Percentiles rank a stretch among this genome's conserved stretches.
Evolutionary conservation across 306 rosid species (phyloP).

Genomic region (Dalbergia oliveri): DNA sequence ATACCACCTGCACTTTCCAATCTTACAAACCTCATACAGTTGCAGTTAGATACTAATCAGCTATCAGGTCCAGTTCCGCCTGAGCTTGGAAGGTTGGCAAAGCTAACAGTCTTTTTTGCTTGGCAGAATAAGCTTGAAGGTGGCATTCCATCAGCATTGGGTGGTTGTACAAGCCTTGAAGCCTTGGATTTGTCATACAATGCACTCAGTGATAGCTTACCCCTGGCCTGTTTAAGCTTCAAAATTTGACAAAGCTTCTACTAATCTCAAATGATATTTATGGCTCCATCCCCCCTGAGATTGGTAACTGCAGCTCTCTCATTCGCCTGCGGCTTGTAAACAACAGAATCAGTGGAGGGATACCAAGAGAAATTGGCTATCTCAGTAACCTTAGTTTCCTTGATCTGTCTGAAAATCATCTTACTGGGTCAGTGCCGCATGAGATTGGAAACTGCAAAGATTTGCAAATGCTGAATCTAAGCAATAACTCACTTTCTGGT

Average conservation of each 20-base stretch:
- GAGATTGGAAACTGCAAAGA: conserved; percentile 75
- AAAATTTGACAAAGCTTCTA: conserved; percentile 78
- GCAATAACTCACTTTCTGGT: conserved; percentile 81
- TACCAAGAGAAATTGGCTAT: conserved; percentile 73
- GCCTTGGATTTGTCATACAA: conserved; percentile 89
- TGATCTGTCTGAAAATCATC: conserved; percentile 78
- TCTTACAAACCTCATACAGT: conserved; percentile 73
- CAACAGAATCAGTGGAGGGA: conserved; percentile 73
- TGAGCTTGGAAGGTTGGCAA: conserved; percentile 67
- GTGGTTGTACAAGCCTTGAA: conserved; percentile 68
- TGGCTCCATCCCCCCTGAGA: conserved; percentile 70
- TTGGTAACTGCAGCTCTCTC: conserved; percentile 76
- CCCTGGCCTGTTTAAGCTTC: conserved; percentile 72
- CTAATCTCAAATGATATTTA: conserved; percentile 79
- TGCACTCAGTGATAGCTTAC: conserved; percentile 70
- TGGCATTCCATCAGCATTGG: conserved; percentile 69
- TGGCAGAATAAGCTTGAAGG: conserved; percentile 94
- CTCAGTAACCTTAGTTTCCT: conserved; percentile 70
- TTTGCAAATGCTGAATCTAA: conserved; percentile 83
- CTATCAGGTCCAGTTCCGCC: conserved; percentile 79
- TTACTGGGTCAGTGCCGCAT: conserved; percentile 67
- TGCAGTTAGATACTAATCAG: conserved; percentile 82
- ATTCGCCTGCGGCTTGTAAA: conserved; percentile 67
- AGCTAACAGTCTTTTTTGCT: conserved; percentile 71
- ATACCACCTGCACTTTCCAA: conserved; percentile 70